Percentiles rank a stretch among this genome's conserved stretches.
These are phyloP conservation scores for Infundibulicybe gibba DNA, from an alignment of 768 basidiomycete genomes.

Conservation along the genomic window DNA sequence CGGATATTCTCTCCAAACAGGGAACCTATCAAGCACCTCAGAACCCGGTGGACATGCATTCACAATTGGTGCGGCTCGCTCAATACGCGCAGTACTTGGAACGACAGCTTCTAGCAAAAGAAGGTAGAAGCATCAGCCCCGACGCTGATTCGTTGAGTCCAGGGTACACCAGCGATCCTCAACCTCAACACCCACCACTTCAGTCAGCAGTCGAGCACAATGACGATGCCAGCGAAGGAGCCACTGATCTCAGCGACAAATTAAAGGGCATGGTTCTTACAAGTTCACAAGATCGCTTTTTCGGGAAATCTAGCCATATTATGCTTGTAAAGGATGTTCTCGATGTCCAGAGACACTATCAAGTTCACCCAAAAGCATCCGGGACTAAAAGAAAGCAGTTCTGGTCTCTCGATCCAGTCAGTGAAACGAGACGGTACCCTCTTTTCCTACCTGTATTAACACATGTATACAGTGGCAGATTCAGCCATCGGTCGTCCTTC, in stretches of 20 bases:
- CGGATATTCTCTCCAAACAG: no score
- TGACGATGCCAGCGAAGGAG: conserved; percentile 18
- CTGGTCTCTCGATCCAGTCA: conserved; percentile 10
- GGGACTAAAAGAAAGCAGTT: conserved; percentile 15
- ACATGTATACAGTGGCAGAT: conserved; percentile 32
- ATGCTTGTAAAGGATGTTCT: conserved; percentile 40
- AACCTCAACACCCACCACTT: conserved; percentile 16
- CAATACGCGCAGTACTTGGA: no score
- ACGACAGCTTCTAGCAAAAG: no score
- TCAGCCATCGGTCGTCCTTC: conserved; percentile 15
- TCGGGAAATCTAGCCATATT: conserved; percentile 24
- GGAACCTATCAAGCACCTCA: no score
- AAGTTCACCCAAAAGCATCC: conserved; percentile 12
- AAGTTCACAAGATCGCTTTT: conserved; percentile 21
- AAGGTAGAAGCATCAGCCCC: no score
- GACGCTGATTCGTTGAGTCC: not conserved
- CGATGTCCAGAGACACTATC: conserved; percentile 36
- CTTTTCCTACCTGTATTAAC: not conserved
- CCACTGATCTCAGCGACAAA: conserved; percentile 22
- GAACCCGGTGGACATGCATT: no score
- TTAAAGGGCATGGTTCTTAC: conserved; percentile 38
- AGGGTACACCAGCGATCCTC: conserved; percentile 6
- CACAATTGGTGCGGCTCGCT: no score
- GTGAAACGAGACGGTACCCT: conserved; percentile 1
- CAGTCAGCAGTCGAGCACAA: conserved; percentile 27